Percentiles rank a stretch among this genome's conserved stretches.
Conservation (phyloP, 805 yeast species). For the Sugiyamaella smithiae region DNA sequence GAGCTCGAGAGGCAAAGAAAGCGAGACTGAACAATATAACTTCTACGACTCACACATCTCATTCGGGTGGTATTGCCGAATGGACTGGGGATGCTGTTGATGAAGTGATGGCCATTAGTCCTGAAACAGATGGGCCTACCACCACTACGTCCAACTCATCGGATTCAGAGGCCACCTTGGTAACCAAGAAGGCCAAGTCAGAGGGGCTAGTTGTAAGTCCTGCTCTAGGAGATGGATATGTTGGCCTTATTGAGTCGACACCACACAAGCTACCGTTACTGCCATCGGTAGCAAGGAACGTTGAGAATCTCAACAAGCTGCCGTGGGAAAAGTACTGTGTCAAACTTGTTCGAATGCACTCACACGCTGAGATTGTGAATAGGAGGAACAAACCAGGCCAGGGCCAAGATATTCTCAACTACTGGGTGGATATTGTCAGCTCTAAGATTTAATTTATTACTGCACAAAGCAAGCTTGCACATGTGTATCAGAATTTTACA, state of each 20-base stretch:
- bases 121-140: constrained; percentile 8
- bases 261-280: constrained; percentile 29
- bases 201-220: constrained; percentile 11
- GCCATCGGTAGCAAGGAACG: constrained; percentile 34
- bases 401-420: constrained; percentile 29
- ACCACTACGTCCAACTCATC: not conserved
- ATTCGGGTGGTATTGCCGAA: constrained; percentile 18
- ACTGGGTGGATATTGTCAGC: constrained; percentile 25
- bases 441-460: not conserved
- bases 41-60: not conserved
- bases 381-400: constrained; percentile 39
- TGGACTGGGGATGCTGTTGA: constrained; percentile 21
- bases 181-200: not conserved
- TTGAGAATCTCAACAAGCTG: constrained; percentile 55
- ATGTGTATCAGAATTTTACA: no score
- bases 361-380: constrained; percentile 86
- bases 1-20: constrained; percentile 16
- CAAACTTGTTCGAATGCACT: constrained; percentile 65
- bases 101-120: constrained; percentile 17
- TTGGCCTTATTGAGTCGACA: constrained; percentile 20
- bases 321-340: constrained; percentile 79
- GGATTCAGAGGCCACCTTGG: not conserved
- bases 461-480: no score
- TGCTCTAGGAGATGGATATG: constrained; percentile 12
- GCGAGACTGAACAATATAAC: not conserved